Base-by-base conservation (phyloP, 495 filamentous ascomycete species). In the Staphylotrichum longicolle region DNA sequence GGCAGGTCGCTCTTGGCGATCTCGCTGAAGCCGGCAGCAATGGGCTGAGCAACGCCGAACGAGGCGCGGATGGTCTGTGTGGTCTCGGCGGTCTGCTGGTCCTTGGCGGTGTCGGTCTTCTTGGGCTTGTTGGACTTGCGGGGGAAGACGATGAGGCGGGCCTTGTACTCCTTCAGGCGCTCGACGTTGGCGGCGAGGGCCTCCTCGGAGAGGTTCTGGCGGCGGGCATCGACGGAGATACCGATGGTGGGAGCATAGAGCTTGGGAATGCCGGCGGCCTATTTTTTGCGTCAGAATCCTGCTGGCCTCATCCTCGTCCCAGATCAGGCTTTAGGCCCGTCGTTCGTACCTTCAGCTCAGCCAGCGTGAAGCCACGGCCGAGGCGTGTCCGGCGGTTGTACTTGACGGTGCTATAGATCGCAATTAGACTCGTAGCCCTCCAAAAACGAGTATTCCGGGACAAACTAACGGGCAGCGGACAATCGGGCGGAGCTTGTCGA, bases 351-450 rank as follows among this genome's bases (percentile, higher is more conserved):
- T 98, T 98, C 73, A 98, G 83, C 87, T 98, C 94, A 77, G 86
- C 84, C 60, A 98, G 85, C 63, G 94, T 90, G 87, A 98, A 98
- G 70, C 94, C 94, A 82, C 95, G 91, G 74, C 94, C 94, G 69
- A 91, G 88, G 74, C 95, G 88, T 69, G 96, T 88, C 74, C 93
- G 92, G 73, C 94, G 93, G 89, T 98, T 98, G 84, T 97, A 98
- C 85, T 94, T 96, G 85, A 96, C 39, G 65, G 70, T 72, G 47
- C 70, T 72, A 62, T 54, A 57, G 10, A 55, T 85, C 63, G 45
- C 65, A 33, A 51, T 70, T 66, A 69, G 70, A 56, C 41, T 44
- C 45, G 14, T 54, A 14, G 30, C 48, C 15, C 48, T 42, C 52
- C 15, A 58, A 34, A 53, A 42, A 11, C 27, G 30, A 7, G 2